Evolutionary conservation across 2,329 filamentous ascomycete genomes (phyloP).

Genomic region (Aspergillus caelatus): DNA sequence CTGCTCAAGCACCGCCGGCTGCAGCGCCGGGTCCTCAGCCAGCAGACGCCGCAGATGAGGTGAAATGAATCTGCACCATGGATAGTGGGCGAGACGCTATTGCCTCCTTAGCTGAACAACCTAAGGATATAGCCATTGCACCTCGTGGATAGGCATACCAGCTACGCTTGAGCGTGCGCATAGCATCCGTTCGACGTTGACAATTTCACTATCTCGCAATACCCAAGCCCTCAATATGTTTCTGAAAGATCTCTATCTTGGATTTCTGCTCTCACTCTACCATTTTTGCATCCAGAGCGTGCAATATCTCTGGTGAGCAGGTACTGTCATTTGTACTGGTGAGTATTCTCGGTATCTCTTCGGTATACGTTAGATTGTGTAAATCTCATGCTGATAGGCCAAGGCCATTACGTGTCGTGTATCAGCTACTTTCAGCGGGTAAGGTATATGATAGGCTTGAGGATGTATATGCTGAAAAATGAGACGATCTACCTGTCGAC

Average conservation of each 20-base stretch:
- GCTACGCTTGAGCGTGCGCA: constrained; percentile 9
- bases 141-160: constrained; percentile 8
- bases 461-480: constrained; percentile 4
- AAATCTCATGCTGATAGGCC: constrained; percentile 5
- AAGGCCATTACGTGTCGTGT: constrained; percentile 12
- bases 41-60: constrained; percentile 49
- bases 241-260: constrained; percentile 16
- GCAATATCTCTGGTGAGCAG: constrained; percentile 10
- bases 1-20: constrained; percentile 38
- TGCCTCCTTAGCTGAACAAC: constrained; percentile 7
- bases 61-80: constrained; percentile 45
- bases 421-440: constrained; percentile 8
- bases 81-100: constrained; percentile 11
- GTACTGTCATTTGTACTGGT: constrained; percentile 16
- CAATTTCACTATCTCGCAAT: constrained; percentile 8
- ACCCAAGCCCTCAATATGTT: constrained; percentile 8
- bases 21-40: constrained; percentile 42
- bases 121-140: constrained; percentile 8
- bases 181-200: constrained; percentile 9
- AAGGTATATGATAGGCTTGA: constrained; percentile 6
- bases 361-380: background rate
- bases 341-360: background rate
- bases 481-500: background rate
- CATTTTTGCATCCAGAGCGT: constrained; percentile 7
- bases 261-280: constrained; percentile 10